Conservation (phyloP, 495 filamentous ascomycete genomes). For the Penicillium silybi region DNA sequence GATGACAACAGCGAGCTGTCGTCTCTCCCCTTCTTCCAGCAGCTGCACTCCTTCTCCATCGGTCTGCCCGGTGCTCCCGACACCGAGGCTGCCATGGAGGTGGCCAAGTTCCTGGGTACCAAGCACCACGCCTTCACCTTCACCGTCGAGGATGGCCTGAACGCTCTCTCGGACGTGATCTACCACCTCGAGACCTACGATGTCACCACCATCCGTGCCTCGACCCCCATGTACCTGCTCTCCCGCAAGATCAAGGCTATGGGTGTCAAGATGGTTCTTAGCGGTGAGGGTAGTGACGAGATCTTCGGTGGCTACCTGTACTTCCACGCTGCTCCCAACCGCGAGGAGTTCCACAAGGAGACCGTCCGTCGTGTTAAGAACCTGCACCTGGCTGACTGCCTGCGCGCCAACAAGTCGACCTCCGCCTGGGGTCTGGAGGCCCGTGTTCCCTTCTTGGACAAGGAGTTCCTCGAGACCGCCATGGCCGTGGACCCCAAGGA, state of each 20-base stretch:
- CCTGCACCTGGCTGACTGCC: conserved; percentile 89
- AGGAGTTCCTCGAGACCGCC: conserved; percentile 82
- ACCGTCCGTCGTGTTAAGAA: conserved; percentile 90
- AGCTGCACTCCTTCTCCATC: conserved; percentile 98
- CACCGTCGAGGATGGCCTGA: conserved; percentile 92
- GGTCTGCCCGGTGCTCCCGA: conserved; percentile 89
- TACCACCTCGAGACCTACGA: conserved; percentile 97
- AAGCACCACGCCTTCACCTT: conserved; percentile 98
- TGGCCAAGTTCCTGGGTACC: conserved; percentile 92
- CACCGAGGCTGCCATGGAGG: conserved; percentile 80
- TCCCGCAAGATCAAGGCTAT: conserved; percentile 98
- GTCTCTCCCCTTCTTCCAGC: conserved; percentile 86
- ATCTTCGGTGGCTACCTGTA: conserved; percentile 98
- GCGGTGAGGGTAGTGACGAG: conserved; percentile 94
- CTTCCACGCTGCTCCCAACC: conserved; percentile 91
- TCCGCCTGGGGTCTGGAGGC: conserved; percentile 98
- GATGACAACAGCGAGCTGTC: conserved; percentile 85
- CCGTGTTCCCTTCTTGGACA: conserved; percentile 96
- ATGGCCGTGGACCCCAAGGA: conserved; percentile 93
- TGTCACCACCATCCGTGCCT: conserved; percentile 96
- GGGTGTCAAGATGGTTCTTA: conserved; percentile 98
- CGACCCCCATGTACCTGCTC: conserved; percentile 97
- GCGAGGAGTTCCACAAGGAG: conserved; percentile 89
- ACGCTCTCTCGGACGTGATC: conserved; percentile 94
- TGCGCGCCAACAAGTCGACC: conserved; percentile 98